Base-by-base conservation (phyloP, 1,284 basidiomycete genomes). In the Volvariella volvacea region DNA sequence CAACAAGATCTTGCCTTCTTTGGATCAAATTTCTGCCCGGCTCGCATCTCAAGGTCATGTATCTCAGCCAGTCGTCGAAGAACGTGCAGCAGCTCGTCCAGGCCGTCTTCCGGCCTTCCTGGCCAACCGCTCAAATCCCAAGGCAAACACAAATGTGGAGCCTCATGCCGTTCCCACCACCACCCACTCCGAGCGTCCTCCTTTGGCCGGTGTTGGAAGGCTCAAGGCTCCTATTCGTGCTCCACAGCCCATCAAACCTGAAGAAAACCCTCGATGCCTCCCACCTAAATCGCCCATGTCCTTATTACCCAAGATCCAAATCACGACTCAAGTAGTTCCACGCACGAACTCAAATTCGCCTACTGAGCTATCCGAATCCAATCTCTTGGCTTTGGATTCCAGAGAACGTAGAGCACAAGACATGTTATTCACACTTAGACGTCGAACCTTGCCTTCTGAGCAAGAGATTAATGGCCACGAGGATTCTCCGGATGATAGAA, bases 1-100 rank as follows among this genome's bases (percentile, higher is more conserved):
- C 25, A 28, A 28, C 34, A 36, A 36, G 19, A n/a, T 15, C 15
- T 40, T 80, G 28, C 84, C 85, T 10, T 87, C 85, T 14, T 73
- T 89, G 47, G 84, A 85, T 52, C 76, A 88, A 57, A 88, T 88
- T 51, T 77, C 78, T 31, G 78, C 82, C 40, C 80, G 73, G 48
- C 55, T 87, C 51, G 70, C 64, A 50, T 64, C 65, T 21, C 67
- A 66, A 49, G 58, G 55, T 21, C 59, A 54, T 49, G 50, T 42
- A 19, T 15, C 45, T 28, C 47, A 34, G 14, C 48, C 46, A 43
- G 53, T 45, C 55, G 34, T 7, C 34, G 34, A 6, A 6, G 25
- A 49, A 42, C 25, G 31, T 45, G 42, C 22, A 9, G 34, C 41
- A 15, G 44, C 39, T 16, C 51, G 49, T 50, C 37, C 55, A 42